Conservation (phyloP, 495 filamentous ascomycete genomes). For the Podospora bellae-mahoneyi region DNA sequence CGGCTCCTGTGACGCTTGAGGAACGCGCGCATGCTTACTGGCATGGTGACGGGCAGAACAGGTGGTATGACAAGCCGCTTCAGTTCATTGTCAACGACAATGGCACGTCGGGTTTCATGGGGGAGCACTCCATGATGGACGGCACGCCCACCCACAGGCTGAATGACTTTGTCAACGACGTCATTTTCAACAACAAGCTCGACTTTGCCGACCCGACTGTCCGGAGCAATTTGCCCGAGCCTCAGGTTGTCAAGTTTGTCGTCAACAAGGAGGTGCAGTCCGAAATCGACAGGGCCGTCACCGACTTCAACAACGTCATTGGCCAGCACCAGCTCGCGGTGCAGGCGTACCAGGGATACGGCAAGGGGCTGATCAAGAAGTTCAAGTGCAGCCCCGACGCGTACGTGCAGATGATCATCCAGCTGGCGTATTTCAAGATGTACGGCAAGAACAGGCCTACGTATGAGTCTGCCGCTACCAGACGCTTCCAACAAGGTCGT, state of each 20-base stretch:
- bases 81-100: slow-evolving; percentile 99
- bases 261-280: slow-evolving; percentile 65
- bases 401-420: slow-evolving; percentile 98
- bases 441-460: slow-evolving; percentile 97
- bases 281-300: slow-evolving; percentile 71
- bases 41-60: slow-evolving; percentile 94
- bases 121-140: slow-evolving; percentile 99
- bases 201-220: slow-evolving; percentile 72
- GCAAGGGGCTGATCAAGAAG: slow-evolving; percentile 98
- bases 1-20: slow-evolving; percentile 86
- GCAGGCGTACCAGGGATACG: slow-evolving; percentile 94
- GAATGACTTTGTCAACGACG: slow-evolving; percentile 85
- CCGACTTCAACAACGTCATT: slow-evolving; percentile 76
- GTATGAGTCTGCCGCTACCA: slow-evolving; percentile 93
- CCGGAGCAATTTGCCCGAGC: slow-evolving; percentile 82
- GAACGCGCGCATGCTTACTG: slow-evolving; percentile 96
- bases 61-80: slow-evolving; percentile 97
- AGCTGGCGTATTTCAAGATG: slow-evolving; percentile 98
- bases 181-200: slow-evolving; percentile 88
- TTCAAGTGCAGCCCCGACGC: slow-evolving; percentile 98
- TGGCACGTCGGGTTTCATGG: slow-evolving; percentile 94
- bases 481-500: slow-evolving; percentile 91
- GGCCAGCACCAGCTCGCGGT: slow-evolving; percentile 86
- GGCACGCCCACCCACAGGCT: slow-evolving; percentile 95
- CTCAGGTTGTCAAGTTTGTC: slow-evolving; percentile 69